Percentiles rank a stretch among this genome's conserved stretches.
phyloP scores from a whole-genome alignment of 2,329 filamentous ascomycete genomes.

The Sclerotinia sclerotiorum region DNA sequence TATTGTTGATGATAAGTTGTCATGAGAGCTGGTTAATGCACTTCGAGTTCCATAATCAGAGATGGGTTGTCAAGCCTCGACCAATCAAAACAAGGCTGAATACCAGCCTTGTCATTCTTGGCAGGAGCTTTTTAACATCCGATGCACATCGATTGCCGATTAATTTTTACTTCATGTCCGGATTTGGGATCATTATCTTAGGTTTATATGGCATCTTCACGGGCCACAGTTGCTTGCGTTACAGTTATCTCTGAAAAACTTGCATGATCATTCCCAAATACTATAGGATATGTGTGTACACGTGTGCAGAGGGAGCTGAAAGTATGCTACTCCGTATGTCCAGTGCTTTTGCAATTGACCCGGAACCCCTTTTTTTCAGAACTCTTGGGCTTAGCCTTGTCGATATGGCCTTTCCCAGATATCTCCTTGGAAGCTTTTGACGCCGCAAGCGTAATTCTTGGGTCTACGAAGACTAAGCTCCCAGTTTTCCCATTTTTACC shows the following conservation, averaged over 20 bases:
- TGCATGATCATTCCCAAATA: background rate
- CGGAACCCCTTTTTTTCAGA: background rate
- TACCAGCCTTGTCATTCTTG: background rate
- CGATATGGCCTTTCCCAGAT: background rate
- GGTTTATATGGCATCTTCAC: background rate
- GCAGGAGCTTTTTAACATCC: background rate
- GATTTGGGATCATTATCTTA: background rate
- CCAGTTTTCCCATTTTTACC: background rate
- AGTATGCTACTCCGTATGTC: too few species aligned
- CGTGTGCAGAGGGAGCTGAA: background rate
- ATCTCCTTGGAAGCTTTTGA: background rate
- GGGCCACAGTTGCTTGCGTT: background rate
- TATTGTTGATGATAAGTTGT: constrained; percentile 29
- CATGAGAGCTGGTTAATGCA: constrained; percentile 7
- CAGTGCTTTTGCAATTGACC: background rate
- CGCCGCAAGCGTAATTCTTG: background rate
- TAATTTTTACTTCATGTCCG: background rate
- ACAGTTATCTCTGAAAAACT: background rate
- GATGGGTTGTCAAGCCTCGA: constrained; percentile 1
- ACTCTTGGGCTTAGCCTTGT: background rate
- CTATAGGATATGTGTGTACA: background rate
- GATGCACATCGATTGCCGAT: background rate
- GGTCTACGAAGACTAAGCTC: background rate
- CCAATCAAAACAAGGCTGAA: constrained; percentile 7
- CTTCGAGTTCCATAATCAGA: background rate